Conservation (phyloP, 768 basidiomycete species). For the Terana coerulea region DNA sequence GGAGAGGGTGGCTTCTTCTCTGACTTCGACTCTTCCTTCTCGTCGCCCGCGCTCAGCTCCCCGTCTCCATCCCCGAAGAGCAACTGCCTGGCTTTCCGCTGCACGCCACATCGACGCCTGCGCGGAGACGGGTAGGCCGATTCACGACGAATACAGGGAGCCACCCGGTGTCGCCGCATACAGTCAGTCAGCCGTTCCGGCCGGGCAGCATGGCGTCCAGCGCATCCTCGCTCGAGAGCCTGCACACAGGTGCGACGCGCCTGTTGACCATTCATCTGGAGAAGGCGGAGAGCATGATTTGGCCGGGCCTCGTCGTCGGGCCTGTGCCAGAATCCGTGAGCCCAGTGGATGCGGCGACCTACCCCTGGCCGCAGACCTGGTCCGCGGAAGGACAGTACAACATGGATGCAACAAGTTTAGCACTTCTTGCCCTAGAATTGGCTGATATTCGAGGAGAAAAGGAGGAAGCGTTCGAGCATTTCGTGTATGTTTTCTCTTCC, state of each 20-base stretch:
- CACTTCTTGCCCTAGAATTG: conserved; percentile 64
- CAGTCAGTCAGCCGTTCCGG: conserved; percentile 36
- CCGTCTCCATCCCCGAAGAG: conserved; percentile 55
- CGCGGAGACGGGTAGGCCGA: conserved; percentile 10
- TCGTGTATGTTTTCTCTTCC: conserved; percentile 32
- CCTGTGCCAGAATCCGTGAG: conserved; percentile 64
- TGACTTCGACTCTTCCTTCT: conserved; percentile 60
- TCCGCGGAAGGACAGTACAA: conserved; percentile 61
- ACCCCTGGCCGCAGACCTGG: conserved; percentile 49
- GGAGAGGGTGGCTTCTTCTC: conserved; percentile 72
- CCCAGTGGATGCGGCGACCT: conserved; percentile 45
- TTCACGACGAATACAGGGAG: conserved; percentile 15
- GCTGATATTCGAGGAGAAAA: conserved; percentile 72
- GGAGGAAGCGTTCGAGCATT: conserved; percentile 79
- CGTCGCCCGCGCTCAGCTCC: conserved; percentile 61
- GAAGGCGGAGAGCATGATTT: conserved; percentile 74
- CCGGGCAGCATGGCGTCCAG: conserved; percentile 63
- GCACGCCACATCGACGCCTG: conserved; percentile 9
- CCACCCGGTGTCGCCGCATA: conserved; percentile 44
- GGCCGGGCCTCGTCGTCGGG: conserved; percentile 78
- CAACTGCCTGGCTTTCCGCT: conserved; percentile 19
- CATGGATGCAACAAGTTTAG: conserved; percentile 83
- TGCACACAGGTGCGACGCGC: conserved; percentile 56
- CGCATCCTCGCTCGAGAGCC: conserved; percentile 72
- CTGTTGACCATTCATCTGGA: conserved; percentile 78